A percentile compares a stretch with the other conserved stretches of the same genome.
These are phyloP conservation scores for Bipolaris zeicola DNA, from an alignment of 2,329 filamentous ascomycete species.

Conservation along the genomic window DNA sequence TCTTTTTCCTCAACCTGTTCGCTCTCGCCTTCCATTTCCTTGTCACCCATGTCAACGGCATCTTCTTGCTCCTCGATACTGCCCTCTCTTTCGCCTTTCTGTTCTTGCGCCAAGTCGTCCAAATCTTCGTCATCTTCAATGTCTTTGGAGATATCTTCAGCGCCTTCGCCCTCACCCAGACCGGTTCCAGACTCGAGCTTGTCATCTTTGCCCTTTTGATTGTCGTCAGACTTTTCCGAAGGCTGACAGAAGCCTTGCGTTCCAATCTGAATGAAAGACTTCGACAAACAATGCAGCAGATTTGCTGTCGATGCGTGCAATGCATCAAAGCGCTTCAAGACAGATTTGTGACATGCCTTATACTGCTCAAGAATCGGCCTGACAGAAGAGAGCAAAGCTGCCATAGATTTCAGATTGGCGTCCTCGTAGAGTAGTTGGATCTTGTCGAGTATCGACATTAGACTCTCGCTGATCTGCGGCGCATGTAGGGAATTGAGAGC, in stretches of 20 bases:
- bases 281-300: slow-evolving; percentile 75
- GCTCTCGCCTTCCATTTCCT: slow-evolving; percentile 87
- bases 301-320: slow-evolving; percentile 75
- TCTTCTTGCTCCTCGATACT: slow-evolving; percentile 82
- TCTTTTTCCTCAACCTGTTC: slow-evolving; percentile 62
- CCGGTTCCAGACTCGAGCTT: slow-evolving; percentile 91
- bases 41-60: slow-evolving; percentile 88
- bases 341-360: slow-evolving; percentile 62
- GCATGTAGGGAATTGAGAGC: slow-evolving; percentile 66
- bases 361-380: slow-evolving; percentile 79
- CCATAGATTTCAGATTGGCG: slow-evolving; percentile 52
- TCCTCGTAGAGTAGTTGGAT: slow-evolving; percentile 53
- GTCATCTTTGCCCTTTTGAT: slow-evolving; percentile 71
- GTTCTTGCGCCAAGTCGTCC: slow-evolving; percentile 85
- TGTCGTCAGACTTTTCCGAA: slow-evolving; percentile 71
- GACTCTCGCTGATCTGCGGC: slow-evolving; percentile 56
- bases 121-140: slow-evolving; percentile 92
- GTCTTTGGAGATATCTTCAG: slow-evolving; percentile 97
- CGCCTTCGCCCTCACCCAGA: slow-evolving; percentile 91
- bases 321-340: slow-evolving; percentile 63
- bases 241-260: slow-evolving; percentile 91
- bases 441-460: slow-evolving; percentile 54
- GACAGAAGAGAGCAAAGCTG: slow-evolving; percentile 65
- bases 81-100: slow-evolving; percentile 63
- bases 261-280: slow-evolving; percentile 77